phyloP scores from a whole-genome alignment of 169 alveolate genomes.

The Eimeria falciformis region DNA sequence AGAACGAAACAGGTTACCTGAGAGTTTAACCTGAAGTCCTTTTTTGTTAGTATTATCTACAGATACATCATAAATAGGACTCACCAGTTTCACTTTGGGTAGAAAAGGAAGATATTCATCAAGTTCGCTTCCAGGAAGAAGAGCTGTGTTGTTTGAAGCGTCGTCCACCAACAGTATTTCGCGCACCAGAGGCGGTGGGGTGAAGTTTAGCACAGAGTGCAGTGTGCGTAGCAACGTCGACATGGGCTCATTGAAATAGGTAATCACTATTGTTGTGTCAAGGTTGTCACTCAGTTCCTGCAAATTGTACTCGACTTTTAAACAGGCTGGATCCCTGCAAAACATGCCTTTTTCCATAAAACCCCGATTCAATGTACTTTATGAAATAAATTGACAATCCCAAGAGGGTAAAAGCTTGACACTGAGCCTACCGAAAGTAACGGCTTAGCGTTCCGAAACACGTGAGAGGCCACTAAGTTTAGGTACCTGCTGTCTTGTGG shows the following conservation, averaged over 20 bases:
- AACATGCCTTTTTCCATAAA: conserved; percentile 54
- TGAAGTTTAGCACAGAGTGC: conserved; percentile 80
- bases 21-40: too few relatives aligned
- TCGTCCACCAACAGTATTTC: conserved; percentile 81
- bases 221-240: conserved; percentile 81
- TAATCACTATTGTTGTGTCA: conserved; percentile 75
- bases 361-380: neutral
- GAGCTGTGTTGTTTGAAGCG: conserved; percentile 74
- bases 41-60: too few relatives aligned
- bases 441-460: neutral
- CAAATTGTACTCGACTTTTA: conserved; percentile 62
- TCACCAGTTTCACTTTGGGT: conserved; percentile 76
- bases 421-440: neutral
- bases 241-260: conserved; percentile 80
- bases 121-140: conserved; percentile 76
- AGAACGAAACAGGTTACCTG: too few relatives aligned
- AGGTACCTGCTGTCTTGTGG: conserved; percentile 78
- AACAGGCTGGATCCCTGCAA: conserved; percentile 55
- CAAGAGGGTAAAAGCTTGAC: neutral
- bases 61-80: too few relatives aligned
- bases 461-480: conserved; percentile 52
- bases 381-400: neutral
- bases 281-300: conserved; percentile 72
- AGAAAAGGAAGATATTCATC: conserved; percentile 76
- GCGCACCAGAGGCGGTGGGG: conserved; percentile 82